These are phyloP conservation scores for Malus asiatica DNA, from an alignment of 306 rosid species.

Conservation along the genomic window DNA sequence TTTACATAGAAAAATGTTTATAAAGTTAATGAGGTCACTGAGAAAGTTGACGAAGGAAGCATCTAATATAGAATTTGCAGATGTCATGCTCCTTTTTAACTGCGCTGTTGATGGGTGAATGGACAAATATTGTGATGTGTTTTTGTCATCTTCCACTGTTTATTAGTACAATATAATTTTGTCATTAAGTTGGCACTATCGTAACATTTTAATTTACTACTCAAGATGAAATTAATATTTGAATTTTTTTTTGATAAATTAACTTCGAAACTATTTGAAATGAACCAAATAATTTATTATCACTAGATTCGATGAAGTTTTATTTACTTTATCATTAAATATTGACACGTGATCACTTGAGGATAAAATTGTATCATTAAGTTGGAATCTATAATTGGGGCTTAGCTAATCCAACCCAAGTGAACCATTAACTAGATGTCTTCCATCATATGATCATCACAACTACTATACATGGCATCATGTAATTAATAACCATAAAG, in stretches of 20 bases:
- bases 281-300: too few species aligned
- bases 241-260: too few species aligned
- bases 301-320: too few species aligned
- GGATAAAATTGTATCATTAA: background rate
- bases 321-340: too few species aligned
- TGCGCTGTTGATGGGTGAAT: background rate
- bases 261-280: too few species aligned
- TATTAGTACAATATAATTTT: too few species aligned
- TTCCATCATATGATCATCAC: background rate
- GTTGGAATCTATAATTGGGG: background rate
- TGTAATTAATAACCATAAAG: too few species aligned
- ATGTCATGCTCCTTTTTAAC: constrained; percentile 31
- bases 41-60: constrained; percentile 28
- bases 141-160: background rate
- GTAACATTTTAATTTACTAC: too few species aligned
- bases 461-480: too few species aligned
- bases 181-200: too few species aligned
- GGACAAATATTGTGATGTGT: background rate
- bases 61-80: constrained; percentile 22
- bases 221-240: too few species aligned
- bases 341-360: too few species aligned
- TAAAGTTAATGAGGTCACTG: constrained; percentile 33
- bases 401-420: background rate
- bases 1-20: background rate
- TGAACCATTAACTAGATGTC: background rate